Percentiles rank a stretch among this genome's conserved stretches.
Evolutionary conservation across 805 yeast genomes (phyloP).

Genomic region (Barnettozyma salicaria): DNA sequence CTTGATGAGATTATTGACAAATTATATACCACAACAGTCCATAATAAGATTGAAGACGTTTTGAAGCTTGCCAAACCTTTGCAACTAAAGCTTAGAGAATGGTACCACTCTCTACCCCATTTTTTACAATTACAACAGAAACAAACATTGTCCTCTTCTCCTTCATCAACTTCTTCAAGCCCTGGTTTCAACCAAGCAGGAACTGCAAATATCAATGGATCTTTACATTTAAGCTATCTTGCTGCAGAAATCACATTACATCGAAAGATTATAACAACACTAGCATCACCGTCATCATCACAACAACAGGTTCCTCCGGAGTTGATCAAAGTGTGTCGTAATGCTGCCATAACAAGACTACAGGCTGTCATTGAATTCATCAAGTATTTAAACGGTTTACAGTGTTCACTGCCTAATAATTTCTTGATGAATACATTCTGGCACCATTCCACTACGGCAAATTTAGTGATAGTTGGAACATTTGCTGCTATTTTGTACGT

Average conservation of each 20-base stretch:
- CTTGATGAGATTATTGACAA: slow-evolving; percentile 65
- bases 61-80: slow-evolving; percentile 75
- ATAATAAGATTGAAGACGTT: slow-evolving; percentile 62
- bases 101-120: slow-evolving; percentile 70
- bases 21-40: slow-evolving; percentile 42
- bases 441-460: slow-evolving; percentile 78
- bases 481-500: slow-evolving; percentile 79
- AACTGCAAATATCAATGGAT: slow-evolving; percentile 66
- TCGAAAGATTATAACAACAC: slow-evolving; percentile 56
- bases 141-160: background rate
- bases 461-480: slow-evolving; percentile 77
- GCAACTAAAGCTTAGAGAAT: slow-evolving; percentile 61
- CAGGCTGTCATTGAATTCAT: slow-evolving; percentile 79
- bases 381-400: slow-evolving; percentile 42
- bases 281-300: slow-evolving; percentile 28
- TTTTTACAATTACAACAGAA: slow-evolving; percentile 41
- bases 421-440: slow-evolving; percentile 77
- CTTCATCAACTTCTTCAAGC: background rate
- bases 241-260: slow-evolving; percentile 87
- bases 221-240: slow-evolving; percentile 77
- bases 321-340: slow-evolving; percentile 61
- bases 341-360: slow-evolving; percentile 80
- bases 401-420: slow-evolving; percentile 23
- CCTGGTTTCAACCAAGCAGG: background rate
- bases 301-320: slow-evolving; percentile 42